Base-by-base conservation (phyloP, 148 eudicot species). In the Vaccinium corymbosum region DNA sequence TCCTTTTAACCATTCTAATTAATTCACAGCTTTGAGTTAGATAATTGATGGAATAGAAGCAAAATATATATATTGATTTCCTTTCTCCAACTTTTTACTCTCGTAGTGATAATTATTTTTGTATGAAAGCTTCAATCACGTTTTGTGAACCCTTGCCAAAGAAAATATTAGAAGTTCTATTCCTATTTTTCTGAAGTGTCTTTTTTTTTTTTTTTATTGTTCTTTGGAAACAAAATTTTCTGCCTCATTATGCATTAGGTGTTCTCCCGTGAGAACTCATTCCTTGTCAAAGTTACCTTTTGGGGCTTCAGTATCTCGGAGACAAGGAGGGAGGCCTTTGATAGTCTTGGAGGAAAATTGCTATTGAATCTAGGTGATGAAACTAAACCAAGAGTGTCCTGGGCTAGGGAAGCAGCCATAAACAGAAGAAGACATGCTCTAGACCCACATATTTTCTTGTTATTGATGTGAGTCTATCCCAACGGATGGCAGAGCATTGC, bases 1-100 rank as follows among this genome's bases (percentile, higher is more conserved):
- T 78, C 57, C 46, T 25, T 78, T 78, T 25, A 29, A 53, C 46
- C 12, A 27, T 78, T 3, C 80, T 27, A 76, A 27, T 78, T 17
- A 53, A 25, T 78, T 78, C 13, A 53, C 20, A 52, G n/a, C 81
- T 78, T 53, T 78, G 48, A 78, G 19, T 53, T 50, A 49, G 35
- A 35, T 52, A 29, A 78, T 78, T 53, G 20, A 15, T 62, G 64
- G 62, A 53, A 27, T 52, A 2, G 29, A 53, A 25, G 64, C 64
- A 13, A 25, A 11, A 52, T 38, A 38, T 38, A 1, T 38, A 78
- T 38, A 7, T 11, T n/a, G 35, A 78, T 12, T 78, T 52, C 61
- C 80, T 78, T 77, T 52, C 19, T 77, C 61, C 80, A 22, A 25
- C 10, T 78, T 52, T 51, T 55, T 22, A 51, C 61, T 49, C 32